phyloP scores from a whole-genome alignment of 2,329 filamentous ascomycete species.

The Fusarium acutatum region DNA sequence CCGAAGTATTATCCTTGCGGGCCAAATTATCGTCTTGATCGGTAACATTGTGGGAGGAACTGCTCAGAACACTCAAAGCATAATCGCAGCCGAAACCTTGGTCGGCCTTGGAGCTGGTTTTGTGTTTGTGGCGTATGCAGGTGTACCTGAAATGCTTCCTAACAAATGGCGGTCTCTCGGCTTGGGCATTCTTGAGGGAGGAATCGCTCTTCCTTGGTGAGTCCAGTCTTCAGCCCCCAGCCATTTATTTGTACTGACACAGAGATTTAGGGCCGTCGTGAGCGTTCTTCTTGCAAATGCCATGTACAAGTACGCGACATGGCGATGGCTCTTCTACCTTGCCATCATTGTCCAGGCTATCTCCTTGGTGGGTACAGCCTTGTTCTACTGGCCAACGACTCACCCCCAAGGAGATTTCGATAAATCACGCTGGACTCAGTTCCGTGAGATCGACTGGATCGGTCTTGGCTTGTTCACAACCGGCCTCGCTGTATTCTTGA shows the following conservation, averaged over 20 bases:
- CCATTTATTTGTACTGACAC: accelerated
- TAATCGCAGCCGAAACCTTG: conserved; percentile 3
- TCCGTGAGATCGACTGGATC: conserved; percentile 15
- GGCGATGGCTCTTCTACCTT: conserved; percentile 20
- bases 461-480: neutral
- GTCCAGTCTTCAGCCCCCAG: neutral
- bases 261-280: neutral
- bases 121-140: conserved; percentile 15
- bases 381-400: conserved; percentile 17
- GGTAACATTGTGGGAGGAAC: conserved; percentile 15
- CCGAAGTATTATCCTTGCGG: conserved; percentile 1
- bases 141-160: conserved; percentile 17
- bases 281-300: neutral
- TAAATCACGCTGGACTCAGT: conserved; percentile 10
- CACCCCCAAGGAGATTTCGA: conserved; percentile 19
- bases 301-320: conserved; percentile 1
- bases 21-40: neutral
- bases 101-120: conserved; percentile 4
- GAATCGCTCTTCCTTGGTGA: conserved; percentile 10
- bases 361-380: neutral
- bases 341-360: conserved; percentile 15
- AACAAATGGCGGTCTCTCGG: conserved; percentile 20
- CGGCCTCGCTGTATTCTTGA: neutral
- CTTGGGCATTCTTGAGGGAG: conserved; percentile 9
- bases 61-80: neutral